Evolutionary conservation across 306 rosid species (phyloP).

Genomic region (Acacia confusa): DNA sequence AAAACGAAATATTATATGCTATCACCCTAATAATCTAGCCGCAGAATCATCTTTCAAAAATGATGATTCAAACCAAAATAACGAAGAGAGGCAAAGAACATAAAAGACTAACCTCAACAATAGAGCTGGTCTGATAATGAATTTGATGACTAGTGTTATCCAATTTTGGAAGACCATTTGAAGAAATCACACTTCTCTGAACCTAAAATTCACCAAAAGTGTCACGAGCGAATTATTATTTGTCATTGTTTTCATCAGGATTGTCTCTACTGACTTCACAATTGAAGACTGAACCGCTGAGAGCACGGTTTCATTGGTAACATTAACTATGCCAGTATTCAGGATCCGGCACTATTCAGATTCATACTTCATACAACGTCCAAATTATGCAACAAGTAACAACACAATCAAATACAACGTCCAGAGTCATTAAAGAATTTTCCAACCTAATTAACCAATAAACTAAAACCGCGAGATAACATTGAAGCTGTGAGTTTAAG

Average conservation of each 20-base stretch:
- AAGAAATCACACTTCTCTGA: constrained; percentile 34
- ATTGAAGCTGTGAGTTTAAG: background rate
- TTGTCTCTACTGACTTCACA: background rate
- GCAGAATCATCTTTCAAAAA: background rate
- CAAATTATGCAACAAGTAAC: background rate
- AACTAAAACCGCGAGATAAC: background rate
- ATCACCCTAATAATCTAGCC: background rate
- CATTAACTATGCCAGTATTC: background rate
- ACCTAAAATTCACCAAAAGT: constrained; percentile 28
- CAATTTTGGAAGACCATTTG: constrained; percentile 40
- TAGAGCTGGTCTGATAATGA: constrained; percentile 59
- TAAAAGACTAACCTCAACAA: constrained; percentile 49
- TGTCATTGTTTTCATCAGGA: background rate
- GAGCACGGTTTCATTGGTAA: background rate
- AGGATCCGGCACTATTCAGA: background rate
- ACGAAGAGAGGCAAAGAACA: background rate
- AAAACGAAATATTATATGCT: background rate
- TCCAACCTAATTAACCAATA: background rate
- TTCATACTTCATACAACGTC: background rate
- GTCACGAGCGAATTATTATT: background rate
- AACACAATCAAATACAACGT: background rate
- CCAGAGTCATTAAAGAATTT: background rate
- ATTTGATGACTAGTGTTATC: constrained; percentile 42
- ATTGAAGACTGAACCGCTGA: background rate
- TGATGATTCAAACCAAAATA: background rate